Base-by-base conservation (phyloP, 352 stramenopile genomes). In the Pythium aristosporum region DNA sequence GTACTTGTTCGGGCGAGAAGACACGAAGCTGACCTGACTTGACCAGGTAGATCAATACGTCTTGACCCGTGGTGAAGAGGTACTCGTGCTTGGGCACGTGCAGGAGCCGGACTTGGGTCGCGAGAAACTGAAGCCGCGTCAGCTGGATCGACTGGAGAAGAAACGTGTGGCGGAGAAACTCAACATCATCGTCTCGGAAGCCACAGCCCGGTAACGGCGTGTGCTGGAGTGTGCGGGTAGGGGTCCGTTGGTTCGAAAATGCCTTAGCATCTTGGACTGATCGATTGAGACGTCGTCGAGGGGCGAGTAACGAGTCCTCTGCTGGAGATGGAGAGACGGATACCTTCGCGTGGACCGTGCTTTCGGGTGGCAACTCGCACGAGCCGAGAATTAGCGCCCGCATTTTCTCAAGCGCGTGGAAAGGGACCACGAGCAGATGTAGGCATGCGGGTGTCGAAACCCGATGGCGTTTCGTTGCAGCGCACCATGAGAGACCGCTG, bases 21-120 rank as follows among this genome's bases (percentile, higher is more conserved):
- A 88, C 72, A 1, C 67, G 72, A 46, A 88, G 64, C 60, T 85
- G 75, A 15, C 79, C 77, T 0, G 61, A 71, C 21, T 69, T 63
- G 5, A 87, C 70, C 13, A 88, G 61, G 39, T 82, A 88, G 1
- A 85, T 67, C 5, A 59, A 47, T 6, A 79, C 74, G 21, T 68
- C 63, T 36, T 87, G 79, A 9, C 75, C 79, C 4, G 70, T 72
- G 2, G 77, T 87, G 61, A 85, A 87, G 28, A 88, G 67, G 30
- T 82, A 88, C 49, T 88, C 79, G 57, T 75, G 54, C 37, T 71
- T 68, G 9, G 59, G 53, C 11, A 85, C 57, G 20, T 68, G 65
- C 50, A 79, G 37, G 3, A 63, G 48, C 5, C 57, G 67, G 18
- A 80, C n/a, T 21, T 87, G 73, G 3, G 76, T 69, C n/a, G 77